A percentile compares a stretch with the other conserved stretches of the same genome.
Evolutionary conservation across 306 rosid genomes (phyloP).

Genomic region (Luffa aegyptiaca): DNA sequence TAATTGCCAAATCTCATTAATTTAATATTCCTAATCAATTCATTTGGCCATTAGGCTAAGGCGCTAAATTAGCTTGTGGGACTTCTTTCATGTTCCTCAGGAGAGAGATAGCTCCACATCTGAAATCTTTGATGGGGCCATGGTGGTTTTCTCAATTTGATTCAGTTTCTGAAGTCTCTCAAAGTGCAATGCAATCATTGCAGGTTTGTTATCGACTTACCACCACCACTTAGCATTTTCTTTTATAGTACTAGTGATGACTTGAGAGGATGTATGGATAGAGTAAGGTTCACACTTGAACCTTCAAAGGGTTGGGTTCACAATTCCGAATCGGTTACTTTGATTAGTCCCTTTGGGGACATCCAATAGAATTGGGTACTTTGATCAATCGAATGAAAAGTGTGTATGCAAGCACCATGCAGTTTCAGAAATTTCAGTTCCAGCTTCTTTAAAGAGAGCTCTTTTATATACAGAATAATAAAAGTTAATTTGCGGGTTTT

Average conservation of each 20-base stretch:
- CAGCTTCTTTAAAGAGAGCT: background rate
- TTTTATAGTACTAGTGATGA: background rate
- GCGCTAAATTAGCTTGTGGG: conserved; percentile 12
- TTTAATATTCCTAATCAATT: background rate
- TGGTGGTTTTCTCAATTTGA: conserved; percentile 99
- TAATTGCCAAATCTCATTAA: background rate
- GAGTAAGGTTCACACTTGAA: background rate
- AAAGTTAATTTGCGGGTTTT: background rate
- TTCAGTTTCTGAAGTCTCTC: conserved; percentile 82
- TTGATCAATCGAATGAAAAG: background rate
- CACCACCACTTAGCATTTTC: background rate
- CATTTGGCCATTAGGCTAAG: background rate
- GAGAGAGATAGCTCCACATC: conserved; percentile 87
- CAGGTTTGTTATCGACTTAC: conserved; percentile 38
- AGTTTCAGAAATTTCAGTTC: background rate
- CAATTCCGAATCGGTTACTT: background rate
- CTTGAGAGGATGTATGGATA: background rate
- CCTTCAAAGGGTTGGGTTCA: background rate
- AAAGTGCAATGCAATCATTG: conserved; percentile 79
- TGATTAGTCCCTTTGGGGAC: background rate
- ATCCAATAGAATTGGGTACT: background rate
- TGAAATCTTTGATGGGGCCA: conserved; percentile 94
- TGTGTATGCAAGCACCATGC: background rate
- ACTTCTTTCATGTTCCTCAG: conserved; percentile 30
- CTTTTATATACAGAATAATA: background rate